Percentiles rank a stretch among this genome's conserved stretches.
phyloP scores from a whole-genome alignment of 2,329 filamentous ascomycete genomes.

The Curvularia sp. region DNA sequence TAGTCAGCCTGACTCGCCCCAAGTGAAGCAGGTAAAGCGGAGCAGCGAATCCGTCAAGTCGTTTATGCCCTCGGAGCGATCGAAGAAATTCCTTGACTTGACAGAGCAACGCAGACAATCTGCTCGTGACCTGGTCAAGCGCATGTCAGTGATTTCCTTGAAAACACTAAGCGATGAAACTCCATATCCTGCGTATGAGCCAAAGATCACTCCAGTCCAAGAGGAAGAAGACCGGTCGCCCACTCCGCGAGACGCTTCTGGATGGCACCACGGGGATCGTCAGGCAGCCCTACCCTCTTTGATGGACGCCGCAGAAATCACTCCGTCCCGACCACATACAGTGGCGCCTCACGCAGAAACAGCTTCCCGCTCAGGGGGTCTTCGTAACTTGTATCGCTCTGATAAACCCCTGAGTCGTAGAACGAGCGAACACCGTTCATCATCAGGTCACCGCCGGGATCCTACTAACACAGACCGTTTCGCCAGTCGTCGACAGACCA shows the following conservation, averaged over 20 bases:
- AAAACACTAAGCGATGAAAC: constrained; percentile 23
- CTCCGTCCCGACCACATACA: constrained; percentile 18
- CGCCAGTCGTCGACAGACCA: constrained; percentile 17
- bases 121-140: constrained; percentile 39
- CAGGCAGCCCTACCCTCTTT: constrained; percentile 17
- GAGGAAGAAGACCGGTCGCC: constrained; percentile 15
- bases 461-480: constrained; percentile 13
- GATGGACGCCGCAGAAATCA: constrained; percentile 20
- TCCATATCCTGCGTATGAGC: constrained; percentile 18
- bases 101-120: constrained; percentile 35
- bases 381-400: constrained; percentile 30
- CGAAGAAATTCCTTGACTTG: constrained; percentile 40
- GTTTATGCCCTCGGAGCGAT: constrained; percentile 34
- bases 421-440: constrained; percentile 22
- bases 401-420: constrained; percentile 18
- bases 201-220: constrained; percentile 16
- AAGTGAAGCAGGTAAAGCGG: constrained; percentile 27
- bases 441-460: constrained; percentile 23
- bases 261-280: constrained; percentile 11
- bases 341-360: constrained; percentile 22
- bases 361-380: constrained; percentile 26
- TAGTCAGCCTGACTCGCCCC: constrained; percentile 45
- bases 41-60: constrained; percentile 31
- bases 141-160: constrained; percentile 42
- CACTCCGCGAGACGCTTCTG: constrained; percentile 16